Conservation (phyloP, 2,329 filamentous ascomycete genomes). For the Biscogniauxia sp. region DNA sequence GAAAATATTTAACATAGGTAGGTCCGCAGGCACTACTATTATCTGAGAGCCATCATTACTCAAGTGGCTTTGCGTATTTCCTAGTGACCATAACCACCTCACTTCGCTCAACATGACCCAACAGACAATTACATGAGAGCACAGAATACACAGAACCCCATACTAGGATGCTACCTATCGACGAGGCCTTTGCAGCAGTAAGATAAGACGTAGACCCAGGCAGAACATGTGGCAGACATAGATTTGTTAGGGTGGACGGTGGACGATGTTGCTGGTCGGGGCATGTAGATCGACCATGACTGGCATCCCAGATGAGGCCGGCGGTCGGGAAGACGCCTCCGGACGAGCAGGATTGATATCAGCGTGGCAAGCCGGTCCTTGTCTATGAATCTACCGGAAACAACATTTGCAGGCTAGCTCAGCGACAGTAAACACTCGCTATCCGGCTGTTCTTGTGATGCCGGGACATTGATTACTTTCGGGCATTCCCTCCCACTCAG, state of each 20-base stretch:
- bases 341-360: not conserved
- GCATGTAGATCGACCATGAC: not conserved
- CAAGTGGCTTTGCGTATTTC: not conserved
- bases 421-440: slow-evolving; percentile 10
- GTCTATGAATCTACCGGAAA: slow-evolving; percentile 14
- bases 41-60: not conserved
- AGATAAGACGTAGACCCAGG: not conserved
- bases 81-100: not conserved
- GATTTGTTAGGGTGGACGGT: not conserved
- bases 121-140: not conserved
- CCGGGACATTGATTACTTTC: slow-evolving; percentile 17
- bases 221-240: not conserved
- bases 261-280: not conserved
- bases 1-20: too few species aligned
- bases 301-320: not conserved
- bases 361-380: not conserved
- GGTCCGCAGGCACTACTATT: too few species aligned
- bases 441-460: slow-evolving; percentile 21
- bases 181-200: not conserved
- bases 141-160: too few species aligned
- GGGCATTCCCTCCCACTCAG: slow-evolving; percentile 8
- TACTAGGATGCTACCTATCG: too few species aligned
- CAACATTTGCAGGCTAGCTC: slow-evolving; percentile 13
- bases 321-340: not conserved
- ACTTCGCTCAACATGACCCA: not conserved